A percentile compares a stretch with the other conserved stretches of the same genome.
These are phyloP conservation scores for Polytrichum commune DNA, from an alignment of 225 moss, liverwort and hornwort species.

Conservation along the genomic window DNA sequence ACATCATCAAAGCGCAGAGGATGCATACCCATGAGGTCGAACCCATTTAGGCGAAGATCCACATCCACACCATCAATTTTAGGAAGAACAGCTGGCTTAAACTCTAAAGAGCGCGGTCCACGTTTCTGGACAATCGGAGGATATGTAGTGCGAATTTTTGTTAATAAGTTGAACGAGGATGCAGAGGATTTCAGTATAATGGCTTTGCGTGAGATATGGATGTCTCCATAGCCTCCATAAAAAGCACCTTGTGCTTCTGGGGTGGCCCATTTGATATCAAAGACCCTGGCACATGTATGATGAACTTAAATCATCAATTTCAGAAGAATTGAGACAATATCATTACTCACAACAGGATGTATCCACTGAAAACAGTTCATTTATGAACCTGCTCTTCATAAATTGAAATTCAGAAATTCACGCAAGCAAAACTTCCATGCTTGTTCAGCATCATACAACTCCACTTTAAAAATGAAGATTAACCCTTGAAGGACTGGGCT, in stretches of 20 bases:
- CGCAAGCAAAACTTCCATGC: too few relatives aligned
- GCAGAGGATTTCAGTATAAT: slow-evolving; percentile 78
- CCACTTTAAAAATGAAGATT: too few relatives aligned
- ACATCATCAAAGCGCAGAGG: slow-evolving; percentile 51
- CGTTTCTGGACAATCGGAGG: slow-evolving; percentile 61
- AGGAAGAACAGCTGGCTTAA: slow-evolving; percentile 70
- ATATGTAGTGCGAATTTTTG: slow-evolving; percentile 73
- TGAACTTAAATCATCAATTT: too few relatives aligned
- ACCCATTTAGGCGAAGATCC: slow-evolving; percentile 75
- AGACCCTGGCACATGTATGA: slow-evolving; percentile 46
- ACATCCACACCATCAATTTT: slow-evolving; percentile 84
- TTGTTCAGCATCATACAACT: too few relatives aligned
- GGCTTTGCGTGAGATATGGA: slow-evolving; percentile 82
- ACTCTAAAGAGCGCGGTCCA: slow-evolving; percentile 44
- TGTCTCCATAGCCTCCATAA: slow-evolving; percentile 85
- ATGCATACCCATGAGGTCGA: slow-evolving; percentile 83
- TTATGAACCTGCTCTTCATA: too few relatives aligned
- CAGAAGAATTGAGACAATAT: too few relatives aligned
- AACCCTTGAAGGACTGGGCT: too few relatives aligned
- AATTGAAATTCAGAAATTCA: too few relatives aligned
- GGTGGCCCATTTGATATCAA: slow-evolving; percentile 97
- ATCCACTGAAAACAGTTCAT: too few relatives aligned
- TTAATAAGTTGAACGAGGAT: slow-evolving; percentile 70
- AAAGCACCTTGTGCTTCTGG: slow-evolving; percentile 96
- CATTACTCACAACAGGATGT: too few relatives aligned